Percentiles rank a stretch among this genome's conserved stretches.
These are phyloP conservation scores for Malus sylvestris DNA, from an alignment of 306 rosid genomes.

Conservation along the genomic window DNA sequence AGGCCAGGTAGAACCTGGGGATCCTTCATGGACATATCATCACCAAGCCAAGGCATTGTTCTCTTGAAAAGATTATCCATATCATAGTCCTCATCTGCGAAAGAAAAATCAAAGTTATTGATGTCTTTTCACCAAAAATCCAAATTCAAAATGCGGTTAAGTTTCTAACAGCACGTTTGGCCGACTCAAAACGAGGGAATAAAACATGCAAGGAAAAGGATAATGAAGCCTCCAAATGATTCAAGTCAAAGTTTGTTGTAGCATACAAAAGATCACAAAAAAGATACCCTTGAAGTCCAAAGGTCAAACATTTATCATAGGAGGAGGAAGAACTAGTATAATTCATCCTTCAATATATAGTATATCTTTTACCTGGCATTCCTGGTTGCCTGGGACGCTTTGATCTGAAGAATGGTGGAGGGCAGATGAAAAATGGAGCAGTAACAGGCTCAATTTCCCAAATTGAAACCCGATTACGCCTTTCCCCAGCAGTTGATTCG, in stretches of 20 bases:
- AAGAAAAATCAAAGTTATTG: conserved; percentile 3
- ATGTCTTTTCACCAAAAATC: background rate
- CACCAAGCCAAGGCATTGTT: conserved; percentile 87
- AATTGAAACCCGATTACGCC: conserved; percentile 76
- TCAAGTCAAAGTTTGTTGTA: background rate
- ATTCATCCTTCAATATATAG: background rate
- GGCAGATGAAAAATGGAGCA: conserved; percentile 93
- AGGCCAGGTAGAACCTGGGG: conserved; percentile 71
- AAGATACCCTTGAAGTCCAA: background rate
- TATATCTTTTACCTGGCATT: conserved; percentile 61
- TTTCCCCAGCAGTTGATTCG: conserved; percentile 92
- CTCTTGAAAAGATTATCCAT: conserved; percentile 63
- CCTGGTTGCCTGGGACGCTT: conserved; percentile 87
- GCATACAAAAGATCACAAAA: background rate
- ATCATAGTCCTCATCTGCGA: conserved; percentile 75
- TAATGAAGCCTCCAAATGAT: background rate
- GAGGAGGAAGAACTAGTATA: background rate
- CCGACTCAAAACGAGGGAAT: background rate
- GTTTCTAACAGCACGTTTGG: background rate
- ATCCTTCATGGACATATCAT: conserved; percentile 74
- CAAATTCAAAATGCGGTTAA: background rate
- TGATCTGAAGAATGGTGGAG: conserved; percentile 84
- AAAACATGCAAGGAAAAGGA: background rate
- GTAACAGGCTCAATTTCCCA: conserved; percentile 99
- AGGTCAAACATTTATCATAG: background rate